These are phyloP conservation scores for Macrocystidia cucumis DNA, from an alignment of 1,284 basidiomycete species.

Conservation along the genomic window DNA sequence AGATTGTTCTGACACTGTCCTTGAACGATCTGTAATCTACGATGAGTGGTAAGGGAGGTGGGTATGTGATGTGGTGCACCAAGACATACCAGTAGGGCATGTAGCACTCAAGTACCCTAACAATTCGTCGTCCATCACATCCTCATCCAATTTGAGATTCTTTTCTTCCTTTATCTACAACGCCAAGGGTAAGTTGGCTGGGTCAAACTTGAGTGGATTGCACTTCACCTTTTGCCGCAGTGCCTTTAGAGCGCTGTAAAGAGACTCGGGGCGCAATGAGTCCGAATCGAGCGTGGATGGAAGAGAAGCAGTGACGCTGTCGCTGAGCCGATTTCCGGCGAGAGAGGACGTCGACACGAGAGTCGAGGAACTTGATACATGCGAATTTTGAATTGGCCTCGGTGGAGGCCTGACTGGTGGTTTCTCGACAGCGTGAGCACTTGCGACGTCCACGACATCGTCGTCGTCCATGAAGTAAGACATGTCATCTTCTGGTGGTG, in stretches of 20 bases:
- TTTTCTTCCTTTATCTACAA: slow-evolving; percentile 17
- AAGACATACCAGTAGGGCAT: slow-evolving; percentile 23
- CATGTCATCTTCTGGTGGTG: slow-evolving; percentile 19
- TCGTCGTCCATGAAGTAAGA: slow-evolving; percentile 20
- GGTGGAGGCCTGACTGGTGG: neutral
- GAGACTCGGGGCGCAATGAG: too few species aligned
- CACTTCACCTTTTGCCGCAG: slow-evolving; percentile 19
- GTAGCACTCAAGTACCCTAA: slow-evolving; percentile 23
- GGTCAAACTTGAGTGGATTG: slow-evolving; percentile 2
- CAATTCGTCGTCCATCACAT: slow-evolving; percentile 23
- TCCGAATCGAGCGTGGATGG: too few species aligned
- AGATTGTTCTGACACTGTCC: too few species aligned
- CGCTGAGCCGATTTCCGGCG: neutral
- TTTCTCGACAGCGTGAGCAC: slow-evolving; percentile 4
- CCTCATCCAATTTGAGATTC: slow-evolving; percentile 14
- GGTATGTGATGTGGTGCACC: too few species aligned
- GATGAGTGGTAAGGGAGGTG: too few species aligned
- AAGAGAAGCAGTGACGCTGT: neutral
- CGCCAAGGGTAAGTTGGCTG: slow-evolving; percentile 4
- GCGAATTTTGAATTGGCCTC: neutral
- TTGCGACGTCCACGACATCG: slow-evolving; percentile 4
- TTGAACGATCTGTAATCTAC: too few species aligned
- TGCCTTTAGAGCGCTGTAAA: slow-evolving; percentile 12
- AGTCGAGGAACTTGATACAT: neutral
- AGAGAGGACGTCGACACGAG: neutral